Conservation (phyloP, 495 filamentous ascomycete genomes). For the Pyrenula aspistea region DNA sequence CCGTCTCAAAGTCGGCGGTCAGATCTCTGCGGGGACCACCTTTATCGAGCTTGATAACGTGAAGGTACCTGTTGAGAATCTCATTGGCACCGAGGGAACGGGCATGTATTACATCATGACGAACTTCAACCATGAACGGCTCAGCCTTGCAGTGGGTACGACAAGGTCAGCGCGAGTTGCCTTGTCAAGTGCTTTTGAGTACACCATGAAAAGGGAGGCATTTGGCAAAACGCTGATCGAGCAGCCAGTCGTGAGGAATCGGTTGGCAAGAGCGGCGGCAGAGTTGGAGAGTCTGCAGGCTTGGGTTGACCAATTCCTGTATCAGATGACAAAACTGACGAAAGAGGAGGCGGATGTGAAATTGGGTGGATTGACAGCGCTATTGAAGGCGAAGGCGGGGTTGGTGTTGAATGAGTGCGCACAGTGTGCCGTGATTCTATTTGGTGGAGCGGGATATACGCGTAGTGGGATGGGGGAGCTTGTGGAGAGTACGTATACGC, state of each 20-base stretch:
- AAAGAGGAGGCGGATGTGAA: conserved; percentile 52
- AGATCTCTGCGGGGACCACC: conserved; percentile 52
- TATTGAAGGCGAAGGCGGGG: conserved; percentile 58
- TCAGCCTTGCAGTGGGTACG: conserved; percentile 50
- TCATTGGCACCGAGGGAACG: conserved; percentile 57
- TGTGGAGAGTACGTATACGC: conserved; percentile 42
- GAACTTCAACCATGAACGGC: conserved; percentile 74
- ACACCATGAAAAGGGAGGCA: conserved; percentile 59
- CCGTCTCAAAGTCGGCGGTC: conserved; percentile 47
- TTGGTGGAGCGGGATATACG: conserved; percentile 64
- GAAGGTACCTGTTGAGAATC: conserved; percentile 52
- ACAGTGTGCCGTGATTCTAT: conserved; percentile 52
- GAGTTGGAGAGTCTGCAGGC: conserved; percentile 59
- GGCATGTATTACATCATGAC: conserved; percentile 72
- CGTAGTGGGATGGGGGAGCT: conserved; percentile 57
- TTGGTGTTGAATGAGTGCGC: conserved; percentile 63
- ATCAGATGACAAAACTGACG: conserved; percentile 48
- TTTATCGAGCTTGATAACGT: conserved; percentile 70
- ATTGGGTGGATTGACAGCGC: conserved; percentile 56
- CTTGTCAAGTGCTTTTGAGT: conserved; percentile 51
- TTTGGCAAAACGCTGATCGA: conserved; percentile 65
- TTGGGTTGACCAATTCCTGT: conserved; percentile 67
- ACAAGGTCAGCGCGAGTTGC: conserved; percentile 55
- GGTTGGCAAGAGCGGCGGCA: conserved; percentile 57
- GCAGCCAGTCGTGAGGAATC: conserved; percentile 60